A percentile compares a stretch with the other conserved stretches of the same genome.
phyloP scores from a whole-genome alignment of 768 basidiomycete genomes.

The Cystofilobasidium macerans region DNA sequence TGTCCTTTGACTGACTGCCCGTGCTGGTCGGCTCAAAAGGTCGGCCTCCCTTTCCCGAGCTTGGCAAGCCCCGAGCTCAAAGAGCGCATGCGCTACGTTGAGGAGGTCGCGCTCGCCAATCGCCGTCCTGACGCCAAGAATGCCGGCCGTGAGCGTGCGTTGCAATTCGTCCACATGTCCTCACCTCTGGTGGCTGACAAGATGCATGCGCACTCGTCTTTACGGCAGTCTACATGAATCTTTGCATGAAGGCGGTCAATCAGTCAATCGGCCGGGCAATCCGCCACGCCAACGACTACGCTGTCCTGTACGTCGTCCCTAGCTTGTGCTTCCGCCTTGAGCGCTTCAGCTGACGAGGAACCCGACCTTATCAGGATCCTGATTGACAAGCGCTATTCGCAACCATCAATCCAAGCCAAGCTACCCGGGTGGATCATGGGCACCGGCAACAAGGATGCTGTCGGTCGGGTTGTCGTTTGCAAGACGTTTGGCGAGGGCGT shows the following conservation, averaged over 20 bases:
- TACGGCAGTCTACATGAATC: constrained; percentile 30
- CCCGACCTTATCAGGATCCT: constrained; percentile 43
- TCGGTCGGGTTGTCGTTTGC: constrained; percentile 46
- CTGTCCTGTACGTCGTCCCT: constrained; percentile 46
- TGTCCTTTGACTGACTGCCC: background rate
- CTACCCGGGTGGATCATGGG: constrained; percentile 80
- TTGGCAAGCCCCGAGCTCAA: constrained; percentile 77
- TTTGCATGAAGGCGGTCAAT: constrained; percentile 61
- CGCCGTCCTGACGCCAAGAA: constrained; percentile 49
- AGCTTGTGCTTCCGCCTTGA: background rate
- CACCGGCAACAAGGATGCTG: constrained; percentile 34
- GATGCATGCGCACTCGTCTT: no score
- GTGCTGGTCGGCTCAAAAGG: background rate
- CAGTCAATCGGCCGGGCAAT: constrained; percentile 95
- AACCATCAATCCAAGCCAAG: constrained; percentile 57
- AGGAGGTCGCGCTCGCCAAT: constrained; percentile 47
- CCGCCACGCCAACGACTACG: constrained; percentile 83
- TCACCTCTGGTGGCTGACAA: no score
- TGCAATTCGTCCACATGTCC: no score
- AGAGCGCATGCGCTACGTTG: constrained; percentile 83
- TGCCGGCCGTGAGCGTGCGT: constrained; percentile 61
- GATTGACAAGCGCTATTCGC: constrained; percentile 70
- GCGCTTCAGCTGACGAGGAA: background rate
- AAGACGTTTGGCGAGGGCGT: constrained; percentile 62
- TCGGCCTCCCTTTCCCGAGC: constrained; percentile 90